Percentiles rank a stretch among this genome's conserved stretches.
These are phyloP conservation scores for Mycena capillaripes DNA, from an alignment of 768 basidiomycete genomes.

Conservation along the genomic window DNA sequence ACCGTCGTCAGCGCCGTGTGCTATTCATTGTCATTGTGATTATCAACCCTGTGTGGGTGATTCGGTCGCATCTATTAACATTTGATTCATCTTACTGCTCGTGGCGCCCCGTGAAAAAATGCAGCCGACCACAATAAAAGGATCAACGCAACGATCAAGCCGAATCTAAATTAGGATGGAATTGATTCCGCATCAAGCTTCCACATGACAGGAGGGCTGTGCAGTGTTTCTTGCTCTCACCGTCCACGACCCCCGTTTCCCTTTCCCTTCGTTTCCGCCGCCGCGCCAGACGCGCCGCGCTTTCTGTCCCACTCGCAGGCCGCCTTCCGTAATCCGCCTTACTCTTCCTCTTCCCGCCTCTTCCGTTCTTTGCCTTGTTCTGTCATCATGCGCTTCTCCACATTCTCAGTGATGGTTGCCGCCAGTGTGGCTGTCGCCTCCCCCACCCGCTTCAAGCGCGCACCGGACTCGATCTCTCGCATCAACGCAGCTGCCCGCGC, in stretches of 20 bases:
- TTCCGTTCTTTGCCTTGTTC: too few relatives aligned
- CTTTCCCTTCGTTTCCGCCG: neutral
- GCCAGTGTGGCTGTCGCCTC: neutral
- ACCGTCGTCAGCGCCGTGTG: too few relatives aligned
- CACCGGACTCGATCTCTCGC: neutral
- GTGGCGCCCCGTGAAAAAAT: too few relatives aligned
- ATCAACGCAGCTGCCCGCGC: neutral
- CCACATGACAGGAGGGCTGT: too few relatives aligned
- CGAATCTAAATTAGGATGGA: too few relatives aligned
- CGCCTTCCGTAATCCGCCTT: neutral
- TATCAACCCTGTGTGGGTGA: too few relatives aligned
- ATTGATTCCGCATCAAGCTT: too few relatives aligned
- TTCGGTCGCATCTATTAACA: too few relatives aligned
- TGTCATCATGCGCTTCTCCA: neutral
- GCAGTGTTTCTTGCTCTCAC: neutral
- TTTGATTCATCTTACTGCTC: too few relatives aligned
- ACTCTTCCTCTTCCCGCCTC: neutral
- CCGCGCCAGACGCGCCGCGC: constrained; percentile 23
- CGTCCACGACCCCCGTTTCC: neutral
- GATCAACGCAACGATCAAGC: too few relatives aligned
- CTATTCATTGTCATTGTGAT: too few relatives aligned
- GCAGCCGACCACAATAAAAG: too few relatives aligned
- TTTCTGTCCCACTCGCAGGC: constrained; percentile 9
- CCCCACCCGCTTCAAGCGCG: constrained; percentile 3
- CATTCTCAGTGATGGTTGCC: constrained; percentile 2